These are phyloP conservation scores for Talaromyces liani DNA, from an alignment of 495 filamentous ascomycete species.

Conservation along the genomic window DNA sequence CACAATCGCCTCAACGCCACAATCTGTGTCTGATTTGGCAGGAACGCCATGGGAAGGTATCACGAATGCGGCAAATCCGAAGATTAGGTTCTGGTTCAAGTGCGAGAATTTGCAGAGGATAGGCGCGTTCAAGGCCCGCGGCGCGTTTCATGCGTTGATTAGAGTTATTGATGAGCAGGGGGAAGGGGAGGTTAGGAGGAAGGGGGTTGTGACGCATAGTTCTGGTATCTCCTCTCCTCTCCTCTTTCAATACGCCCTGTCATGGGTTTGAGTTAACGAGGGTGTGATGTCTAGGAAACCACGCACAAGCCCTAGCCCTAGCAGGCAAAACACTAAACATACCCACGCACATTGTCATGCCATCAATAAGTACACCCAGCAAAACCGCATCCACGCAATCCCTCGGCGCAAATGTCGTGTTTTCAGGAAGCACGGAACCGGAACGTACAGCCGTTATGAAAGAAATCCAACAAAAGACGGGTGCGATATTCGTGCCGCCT, in stretches of 20 bases:
- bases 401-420: constrained; percentile 72
- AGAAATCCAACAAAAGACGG: constrained; percentile 58
- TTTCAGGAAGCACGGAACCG: constrained; percentile 69
- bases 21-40: constrained; percentile 40
- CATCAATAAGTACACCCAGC: constrained; percentile 65
- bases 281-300: constrained; percentile 61
- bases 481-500: constrained; percentile 74
- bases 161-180: constrained; percentile 59
- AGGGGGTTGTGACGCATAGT: constrained; percentile 86
- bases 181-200: constrained; percentile 44
- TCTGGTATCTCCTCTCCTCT: constrained; percentile 47
- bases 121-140: constrained; percentile 88
- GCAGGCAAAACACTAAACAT: constrained; percentile 61
- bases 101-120: constrained; percentile 90
- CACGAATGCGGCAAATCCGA: constrained; percentile 51
- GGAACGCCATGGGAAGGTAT: constrained; percentile 50
- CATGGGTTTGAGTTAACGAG: too few species aligned
- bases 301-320: constrained; percentile 89
- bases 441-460: constrained; percentile 75
- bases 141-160: constrained; percentile 82
- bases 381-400: constrained; percentile 78
- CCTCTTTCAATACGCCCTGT: neutral
- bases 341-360: constrained; percentile 86
- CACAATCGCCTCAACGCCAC: constrained; percentile 65
- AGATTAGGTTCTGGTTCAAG: constrained; percentile 82